A percentile compares a stretch with the other conserved stretches of the same genome.
Evolutionary conservation across 2,329 filamentous ascomycete species (phyloP).

Genomic region (Podosphaera leucotricha): DNA sequence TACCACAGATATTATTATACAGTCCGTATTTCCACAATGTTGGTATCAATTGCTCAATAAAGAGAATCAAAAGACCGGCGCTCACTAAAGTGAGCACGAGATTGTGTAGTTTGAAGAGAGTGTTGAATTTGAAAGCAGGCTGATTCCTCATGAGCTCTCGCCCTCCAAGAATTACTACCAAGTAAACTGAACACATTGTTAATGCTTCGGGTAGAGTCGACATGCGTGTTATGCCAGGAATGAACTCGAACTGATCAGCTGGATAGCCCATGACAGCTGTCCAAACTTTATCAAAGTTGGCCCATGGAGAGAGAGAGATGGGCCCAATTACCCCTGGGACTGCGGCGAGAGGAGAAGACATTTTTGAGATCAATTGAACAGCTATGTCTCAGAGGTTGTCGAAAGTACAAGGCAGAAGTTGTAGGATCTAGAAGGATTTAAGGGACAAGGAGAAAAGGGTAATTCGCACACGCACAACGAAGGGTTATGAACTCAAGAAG

Average conservation of each 20-base stretch:
- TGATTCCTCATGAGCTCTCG: slow-evolving; percentile 79
- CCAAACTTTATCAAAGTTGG: slow-evolving; percentile 76
- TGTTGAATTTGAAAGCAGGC: slow-evolving; percentile 65
- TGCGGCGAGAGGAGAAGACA: not conserved
- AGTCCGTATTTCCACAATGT: slow-evolving; percentile 59
- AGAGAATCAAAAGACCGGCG: slow-evolving; percentile 55
- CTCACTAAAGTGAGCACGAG: slow-evolving; percentile 78
- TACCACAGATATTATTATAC: slow-evolving; percentile 71
- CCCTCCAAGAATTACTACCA: slow-evolving; percentile 78
- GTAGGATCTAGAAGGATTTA: too few relatives aligned
- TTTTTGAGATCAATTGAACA: not conserved
- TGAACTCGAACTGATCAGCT: slow-evolving; percentile 67
- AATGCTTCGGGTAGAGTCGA: slow-evolving; percentile 69
- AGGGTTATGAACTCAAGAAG: too few relatives aligned
- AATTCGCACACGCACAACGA: too few relatives aligned
- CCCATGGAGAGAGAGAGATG: slow-evolving; percentile 32
- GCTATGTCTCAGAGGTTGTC: too few relatives aligned
- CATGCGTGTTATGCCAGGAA: slow-evolving; percentile 61
- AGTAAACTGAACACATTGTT: slow-evolving; percentile 69
- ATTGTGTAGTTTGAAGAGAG: slow-evolving; percentile 89
- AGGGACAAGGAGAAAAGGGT: too few relatives aligned
- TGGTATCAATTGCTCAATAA: slow-evolving; percentile 74
- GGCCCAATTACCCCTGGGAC: not conserved
- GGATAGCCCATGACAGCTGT: slow-evolving; percentile 56
- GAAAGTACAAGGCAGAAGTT: too few relatives aligned